Percentiles rank a stretch among this genome's conserved stretches.
These are phyloP conservation scores for Pseudocercospora fijiensis DNA, from an alignment of 2,329 filamentous ascomycete genomes.

Conservation along the genomic window DNA sequence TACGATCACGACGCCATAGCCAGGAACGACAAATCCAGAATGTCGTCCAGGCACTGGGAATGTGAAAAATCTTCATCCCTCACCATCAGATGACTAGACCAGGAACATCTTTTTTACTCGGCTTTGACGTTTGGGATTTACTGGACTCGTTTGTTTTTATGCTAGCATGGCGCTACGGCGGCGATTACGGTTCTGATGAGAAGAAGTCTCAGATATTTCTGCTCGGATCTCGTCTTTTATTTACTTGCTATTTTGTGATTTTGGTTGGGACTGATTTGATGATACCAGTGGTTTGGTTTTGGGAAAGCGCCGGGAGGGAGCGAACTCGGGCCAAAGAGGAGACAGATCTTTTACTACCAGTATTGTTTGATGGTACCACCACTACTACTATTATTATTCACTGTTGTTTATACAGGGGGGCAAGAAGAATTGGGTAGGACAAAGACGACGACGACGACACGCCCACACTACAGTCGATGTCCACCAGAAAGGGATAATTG, in stretches of 20 bases:
- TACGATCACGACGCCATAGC: conserved; percentile 15
- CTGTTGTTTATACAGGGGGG: neutral
- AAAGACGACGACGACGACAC: no score
- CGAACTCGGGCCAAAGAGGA: no score
- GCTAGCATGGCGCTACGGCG: conserved; percentile 5
- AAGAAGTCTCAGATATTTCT: neutral
- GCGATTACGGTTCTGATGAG: neutral
- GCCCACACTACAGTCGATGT: neutral
- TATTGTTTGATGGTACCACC: neutral
- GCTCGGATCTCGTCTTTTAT: neutral
- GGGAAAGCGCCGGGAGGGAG: neutral
- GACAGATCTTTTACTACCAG: neutral
- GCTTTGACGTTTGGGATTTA: neutral
- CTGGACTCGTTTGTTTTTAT: neutral
- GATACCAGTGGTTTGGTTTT: conserved; percentile 2
- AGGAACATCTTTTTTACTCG: no score
- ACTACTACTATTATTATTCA: neutral
- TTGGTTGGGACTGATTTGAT: no score
- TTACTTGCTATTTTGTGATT: neutral
- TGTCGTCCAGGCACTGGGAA: conserved; percentile 17
- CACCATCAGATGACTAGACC: neutral
- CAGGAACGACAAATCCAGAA: conserved; percentile 19
- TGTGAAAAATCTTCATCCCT: conserved; percentile 6
- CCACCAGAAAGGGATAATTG: neutral
- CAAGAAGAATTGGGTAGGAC: neutral